Evolutionary conservation across 257 asterid genomes (phyloP).

Genomic region (Salvia rosmarinus): DNA sequence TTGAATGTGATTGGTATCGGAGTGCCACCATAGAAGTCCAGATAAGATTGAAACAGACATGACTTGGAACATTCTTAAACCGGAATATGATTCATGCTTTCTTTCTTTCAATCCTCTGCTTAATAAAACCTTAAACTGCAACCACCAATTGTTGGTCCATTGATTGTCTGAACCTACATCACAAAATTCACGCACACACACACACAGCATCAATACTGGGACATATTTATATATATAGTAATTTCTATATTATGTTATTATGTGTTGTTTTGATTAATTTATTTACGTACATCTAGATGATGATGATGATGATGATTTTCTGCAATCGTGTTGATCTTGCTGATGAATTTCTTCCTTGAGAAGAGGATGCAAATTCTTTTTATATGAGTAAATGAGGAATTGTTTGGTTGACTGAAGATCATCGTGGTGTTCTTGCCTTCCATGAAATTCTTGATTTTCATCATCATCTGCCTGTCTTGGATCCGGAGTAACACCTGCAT

Average conservation of each 20-base stretch:
- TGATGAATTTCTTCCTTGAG: slow-evolving; percentile 58
- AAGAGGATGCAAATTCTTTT: slow-evolving; percentile 55
- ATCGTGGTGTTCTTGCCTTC: slow-evolving; percentile 52
- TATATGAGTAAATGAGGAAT: slow-evolving; percentile 58
- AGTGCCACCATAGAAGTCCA: slow-evolving; percentile 95
- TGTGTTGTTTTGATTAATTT: background rate
- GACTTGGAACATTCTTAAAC: slow-evolving; percentile 71
- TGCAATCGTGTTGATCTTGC: slow-evolving; percentile 24
- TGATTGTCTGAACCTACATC: slow-evolving; percentile 54
- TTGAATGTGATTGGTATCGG: slow-evolving; percentile 72
- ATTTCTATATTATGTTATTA: background rate
- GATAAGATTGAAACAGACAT: slow-evolving; percentile 75
- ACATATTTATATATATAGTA: background rate
- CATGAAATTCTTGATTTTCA: slow-evolving; percentile 45
- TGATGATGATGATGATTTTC: slow-evolving; percentile 39
- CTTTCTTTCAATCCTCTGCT: slow-evolving; percentile 80
- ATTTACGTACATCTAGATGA: slow-evolving; percentile 49
- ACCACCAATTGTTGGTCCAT: slow-evolving; percentile 88
- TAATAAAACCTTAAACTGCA: slow-evolving; percentile 76
- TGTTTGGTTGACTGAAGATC: slow-evolving; percentile 61
- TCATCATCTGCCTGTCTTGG: slow-evolving; percentile 70
- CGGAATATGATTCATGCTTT: slow-evolving; percentile 74
- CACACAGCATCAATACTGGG: too few relatives aligned
- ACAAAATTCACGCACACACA: background rate
- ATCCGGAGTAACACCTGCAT: slow-evolving; percentile 74